phyloP scores from a whole-genome alignment of 768 basidiomycete genomes.

The Naematelia encephala region DNA sequence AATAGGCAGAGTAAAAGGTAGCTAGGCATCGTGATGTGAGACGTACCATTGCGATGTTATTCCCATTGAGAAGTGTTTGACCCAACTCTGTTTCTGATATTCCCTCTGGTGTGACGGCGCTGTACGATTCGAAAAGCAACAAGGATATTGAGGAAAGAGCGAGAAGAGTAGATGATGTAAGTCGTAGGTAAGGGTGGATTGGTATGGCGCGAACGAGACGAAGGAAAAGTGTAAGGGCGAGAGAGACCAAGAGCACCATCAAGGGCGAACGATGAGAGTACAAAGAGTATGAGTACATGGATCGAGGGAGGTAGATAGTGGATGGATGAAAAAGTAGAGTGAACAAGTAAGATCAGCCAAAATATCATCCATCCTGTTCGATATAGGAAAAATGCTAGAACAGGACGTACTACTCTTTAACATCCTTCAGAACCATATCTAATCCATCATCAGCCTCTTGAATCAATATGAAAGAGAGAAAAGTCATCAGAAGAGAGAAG shows the following conservation, averaged over 20 bases:
- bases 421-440: constrained; percentile 70
- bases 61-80: constrained; percentile 55
- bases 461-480: constrained; percentile 4
- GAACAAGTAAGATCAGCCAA: background rate
- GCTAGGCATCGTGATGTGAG: background rate
- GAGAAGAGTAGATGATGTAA: background rate
- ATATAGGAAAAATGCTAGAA: no score
- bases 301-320: background rate
- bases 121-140: constrained; percentile 45
- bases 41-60: constrained; percentile 84
- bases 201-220: background rate
- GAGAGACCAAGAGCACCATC: no score
- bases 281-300: no score
- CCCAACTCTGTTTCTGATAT: constrained; percentile 73
- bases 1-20: background rate
- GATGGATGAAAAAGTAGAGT: background rate
- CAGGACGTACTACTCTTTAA: constrained; percentile 80
- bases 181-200: background rate
- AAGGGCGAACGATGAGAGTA: no score
- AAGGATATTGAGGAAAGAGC: background rate
- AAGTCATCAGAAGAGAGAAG: background rate
- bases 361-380: background rate
- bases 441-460: constrained; percentile 3
- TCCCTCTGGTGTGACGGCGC: constrained; percentile 78
- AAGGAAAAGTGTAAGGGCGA: background rate